Evolutionary conservation across 73 alveolate species (phyloP).

Genomic region (Tetrahymena borealis): DNA sequence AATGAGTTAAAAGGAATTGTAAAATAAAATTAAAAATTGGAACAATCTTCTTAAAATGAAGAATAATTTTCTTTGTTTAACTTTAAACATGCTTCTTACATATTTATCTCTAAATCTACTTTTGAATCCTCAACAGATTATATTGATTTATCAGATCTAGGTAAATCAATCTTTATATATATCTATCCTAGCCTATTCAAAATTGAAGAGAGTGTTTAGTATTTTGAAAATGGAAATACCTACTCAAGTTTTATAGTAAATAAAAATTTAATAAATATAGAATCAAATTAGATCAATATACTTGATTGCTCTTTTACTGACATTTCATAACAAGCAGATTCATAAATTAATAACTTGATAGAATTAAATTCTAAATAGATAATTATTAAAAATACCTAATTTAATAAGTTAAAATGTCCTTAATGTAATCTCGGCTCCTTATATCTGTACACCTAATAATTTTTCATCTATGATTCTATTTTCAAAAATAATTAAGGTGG

Average conservation of each 20-base stretch:
- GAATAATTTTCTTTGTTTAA: background rate
- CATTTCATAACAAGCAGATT: background rate
- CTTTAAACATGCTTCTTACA: background rate
- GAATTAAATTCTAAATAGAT: background rate
- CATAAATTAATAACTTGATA: background rate
- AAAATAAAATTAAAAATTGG: background rate
- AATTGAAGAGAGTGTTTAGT: background rate
- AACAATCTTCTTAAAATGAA: background rate
- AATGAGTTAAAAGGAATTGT: background rate
- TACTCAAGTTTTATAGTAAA: background rate
- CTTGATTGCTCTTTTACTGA: background rate
- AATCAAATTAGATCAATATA: background rate
- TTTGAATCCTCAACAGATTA: background rate
- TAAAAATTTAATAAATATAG: background rate
- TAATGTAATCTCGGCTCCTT: background rate
- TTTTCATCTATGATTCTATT: background rate
- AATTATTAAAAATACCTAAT: background rate
- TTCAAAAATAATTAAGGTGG: background rate
- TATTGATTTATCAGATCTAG: background rate
- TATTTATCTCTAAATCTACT: background rate
- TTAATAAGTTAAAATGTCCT: background rate
- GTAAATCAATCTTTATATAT: background rate
- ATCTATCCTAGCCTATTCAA: background rate
- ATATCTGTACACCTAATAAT: background rate
- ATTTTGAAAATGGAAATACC: background rate